Evolutionary conservation across 768 basidiomycete species (phyloP), one percentile per base, ranked within the genome.

Genomic region (Collybiopsis luxurians): DNA sequence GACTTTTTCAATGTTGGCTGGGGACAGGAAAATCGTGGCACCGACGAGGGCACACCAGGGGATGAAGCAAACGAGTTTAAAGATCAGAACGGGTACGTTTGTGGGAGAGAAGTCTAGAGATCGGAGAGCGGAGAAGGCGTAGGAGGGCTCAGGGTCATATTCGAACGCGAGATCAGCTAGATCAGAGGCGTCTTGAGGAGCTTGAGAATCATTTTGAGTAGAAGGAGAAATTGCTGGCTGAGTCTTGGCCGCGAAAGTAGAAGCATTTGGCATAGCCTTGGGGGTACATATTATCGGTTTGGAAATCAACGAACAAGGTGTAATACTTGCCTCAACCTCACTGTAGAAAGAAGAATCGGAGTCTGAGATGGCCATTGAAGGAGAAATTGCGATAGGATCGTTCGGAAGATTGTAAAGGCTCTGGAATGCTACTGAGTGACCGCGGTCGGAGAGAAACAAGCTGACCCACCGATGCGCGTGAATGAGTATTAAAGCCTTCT

Each of bases 31-130:
- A 47, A 80, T 75, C 13, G 69, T 63, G 3, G 70, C 77, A 30
- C 79, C 78, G n/a, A 78, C 75, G 31, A 70, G 64, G 38, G 73
- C 63, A 55, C 76, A 77, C 79, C 79, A 80, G 34, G 79, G 79
- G 0, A 80, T 50, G 58, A 80, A 78, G 21, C 71, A 62, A 2
- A 72, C 4, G 11, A 70, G 38, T 36, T 68, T 67, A 30, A 69
- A 52, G 21, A 68, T 51, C 43, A 65, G 53, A 30, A 51, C 40
- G 23, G 66, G 34, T 26, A 69, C 39, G 31, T 62, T 57, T 12
- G 40, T 55, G 27, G 39, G 26, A 42, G 58, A 51, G 50, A 64
- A 12, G 6, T 53, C 43, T 27, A 43, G 44, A 34, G 39, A 63
- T 48, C 39, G 61, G 60, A 59, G 21, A 39, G 24, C 50, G 44